Base-by-base conservation (phyloP, 768 basidiomycete genomes). In the Suillus clintonianus region DNA sequence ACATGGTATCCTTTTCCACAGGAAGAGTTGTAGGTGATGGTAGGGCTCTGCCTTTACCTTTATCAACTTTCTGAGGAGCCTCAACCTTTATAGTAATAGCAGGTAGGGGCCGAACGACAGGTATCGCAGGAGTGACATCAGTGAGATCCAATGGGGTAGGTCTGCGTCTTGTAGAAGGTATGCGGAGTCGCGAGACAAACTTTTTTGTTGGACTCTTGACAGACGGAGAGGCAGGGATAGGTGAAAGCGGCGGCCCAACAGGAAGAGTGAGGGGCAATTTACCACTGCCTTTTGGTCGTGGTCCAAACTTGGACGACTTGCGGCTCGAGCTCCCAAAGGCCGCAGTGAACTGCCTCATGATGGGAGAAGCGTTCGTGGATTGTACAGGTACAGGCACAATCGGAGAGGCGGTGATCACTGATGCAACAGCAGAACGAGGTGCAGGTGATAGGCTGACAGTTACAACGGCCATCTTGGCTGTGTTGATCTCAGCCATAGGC, bases 251-350 rank as follows among this genome's bases (percentile, higher is more conserved):
- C 36, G 4, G 24, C 27, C 22, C 60, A 17, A 19, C 32, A 32
- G 42, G 27, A 57, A 66, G 62, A 60, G 59, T n/a, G 5, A 65
- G 51, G 1, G 68, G 68, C 32, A 55, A 63, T 58, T 55, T 68
- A 39, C 59, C 61, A 56, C 43, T 63, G 27, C 19, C 19, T 14
- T 61, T 57, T 22, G 41, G 30, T 22, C 36, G 51, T 30, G 60
- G 32, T 7, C 37, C 53, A 43, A 61, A 63, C n/a, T 32, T 42
- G 11, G 30, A 39, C n/a, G 24, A 39, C 17, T 43, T 36, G 56
- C 60, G 51, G 9, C 36, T 37, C 19, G 51, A 55, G 9, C n/a
- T 64, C 4, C 55, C 47, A 34, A 62, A 45, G 17, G 60, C 24
- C 10, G 24, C 17, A 11, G 42, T 60, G 45, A 59, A 58, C n/a